Evolutionary conservation across 1,284 basidiomycete species (phyloP).

Genomic region (Golubevia sp.): DNA sequence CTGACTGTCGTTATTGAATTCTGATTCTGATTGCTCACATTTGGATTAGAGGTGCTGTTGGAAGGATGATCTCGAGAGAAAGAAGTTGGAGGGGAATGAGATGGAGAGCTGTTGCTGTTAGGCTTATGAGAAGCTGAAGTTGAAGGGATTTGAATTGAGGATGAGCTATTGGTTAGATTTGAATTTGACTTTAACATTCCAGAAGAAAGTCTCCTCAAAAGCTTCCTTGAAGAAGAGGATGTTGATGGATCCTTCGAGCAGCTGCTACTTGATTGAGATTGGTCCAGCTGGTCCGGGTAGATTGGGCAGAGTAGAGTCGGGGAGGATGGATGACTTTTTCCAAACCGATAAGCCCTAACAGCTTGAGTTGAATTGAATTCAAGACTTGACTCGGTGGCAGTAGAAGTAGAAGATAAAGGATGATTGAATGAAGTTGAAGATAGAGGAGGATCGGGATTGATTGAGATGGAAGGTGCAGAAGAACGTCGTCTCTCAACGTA

Average conservation of each 20-base stretch:
- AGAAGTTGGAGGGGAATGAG: neutral
- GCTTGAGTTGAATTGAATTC: no score
- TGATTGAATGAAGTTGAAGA: neutral
- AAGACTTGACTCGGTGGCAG: no score
- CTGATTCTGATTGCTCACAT: no score
- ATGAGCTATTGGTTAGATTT: no score
- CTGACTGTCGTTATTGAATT: no score
- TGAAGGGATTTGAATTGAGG: neutral
- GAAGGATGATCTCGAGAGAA: no score
- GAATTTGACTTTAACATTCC: neutral
- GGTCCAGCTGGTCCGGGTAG: no score
- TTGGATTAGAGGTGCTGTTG: no score
- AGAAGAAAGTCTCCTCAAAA: neutral
- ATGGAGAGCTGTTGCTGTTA: neutral
- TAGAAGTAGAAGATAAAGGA: neutral
- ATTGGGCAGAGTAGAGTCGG: neutral
- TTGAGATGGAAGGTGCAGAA: neutral
- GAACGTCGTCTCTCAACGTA: no score
- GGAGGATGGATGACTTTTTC: no score
- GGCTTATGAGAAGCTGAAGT: neutral
- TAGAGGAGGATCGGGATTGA: neutral
- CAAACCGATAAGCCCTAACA: no score
- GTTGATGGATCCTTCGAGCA: neutral
- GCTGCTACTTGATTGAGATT: neutral
- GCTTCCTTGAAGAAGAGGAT: neutral